Base-by-base conservation (phyloP, 1,284 basidiomycete genomes). In the Neolentinus lepideus region DNA sequence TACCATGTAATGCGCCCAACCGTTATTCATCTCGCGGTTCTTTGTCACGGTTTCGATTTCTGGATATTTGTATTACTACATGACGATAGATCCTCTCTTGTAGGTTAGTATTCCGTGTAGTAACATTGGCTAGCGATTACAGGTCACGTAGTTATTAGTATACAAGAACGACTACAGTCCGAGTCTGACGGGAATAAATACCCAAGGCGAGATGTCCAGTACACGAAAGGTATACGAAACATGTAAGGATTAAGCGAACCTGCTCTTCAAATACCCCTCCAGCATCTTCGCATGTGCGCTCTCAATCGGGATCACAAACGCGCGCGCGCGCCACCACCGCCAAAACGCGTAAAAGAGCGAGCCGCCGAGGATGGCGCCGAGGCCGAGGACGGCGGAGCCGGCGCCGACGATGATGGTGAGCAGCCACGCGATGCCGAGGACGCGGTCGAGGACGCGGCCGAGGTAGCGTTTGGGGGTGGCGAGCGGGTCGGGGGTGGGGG, bases 371-470 rank as follows among this genome's bases (percentile, higher is more conserved):
- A 50, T 21, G n/a, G 22, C 27, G 22, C 8, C 81, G 35, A 87
- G 58, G 0, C 89, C 89, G 54, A 90, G 64, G 16, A 74, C 66
- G 1, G 78, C 74, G 27, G 84, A 86, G 50, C 91, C 91, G 11
- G 87, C 83, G n/a, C 93, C 92, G 16, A 90, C 67, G 29, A 89
- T 59, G 48, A 84, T 77, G 56, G 93, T 69, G 12, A 85, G 51
- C 75, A 81, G 88, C 92, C 92, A 94, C 22, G 78, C 64, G 58
- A 83, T 76, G 2, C 92, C 92, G 54, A 94, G 68, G 46, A 85
- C 58, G 48, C 90, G 80, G 65, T 92, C 93, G 53, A 92, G 70
- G 1, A 69, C 62, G 33, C 81, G 77, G 3, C 92, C 92, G 0
- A 70, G 68, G 62, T 79, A 80, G 51, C 78, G 79, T 70, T 91